A percentile compares a stretch with the other conserved stretches of the same genome.
Evolutionary conservation across 441 rosid species (phyloP).

Genomic region (Pelargonium citronellum): DNA sequence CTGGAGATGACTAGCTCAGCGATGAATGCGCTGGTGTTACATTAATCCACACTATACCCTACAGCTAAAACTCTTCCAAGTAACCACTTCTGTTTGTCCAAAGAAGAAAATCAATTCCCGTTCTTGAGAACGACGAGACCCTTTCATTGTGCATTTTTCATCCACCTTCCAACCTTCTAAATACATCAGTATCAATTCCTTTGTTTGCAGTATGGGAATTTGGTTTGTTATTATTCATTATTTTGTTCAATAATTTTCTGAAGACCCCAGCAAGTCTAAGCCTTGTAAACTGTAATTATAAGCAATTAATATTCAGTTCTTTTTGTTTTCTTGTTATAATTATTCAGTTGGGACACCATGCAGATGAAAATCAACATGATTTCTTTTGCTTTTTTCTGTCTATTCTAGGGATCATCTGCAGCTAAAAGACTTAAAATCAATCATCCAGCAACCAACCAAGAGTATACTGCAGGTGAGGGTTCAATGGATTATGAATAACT

Average conservation of each 20-base stretch:
- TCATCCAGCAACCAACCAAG: constrained; percentile 19
- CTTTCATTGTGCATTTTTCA: not conserved
- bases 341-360: not conserved
- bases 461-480: constrained; percentile 29
- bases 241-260: too few species aligned
- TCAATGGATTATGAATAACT: constrained; percentile 12
- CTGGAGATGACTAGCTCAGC: not conserved
- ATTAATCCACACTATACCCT: not conserved
- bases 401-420: constrained; percentile 25
- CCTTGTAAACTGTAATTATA: not conserved
- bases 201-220: not conserved
- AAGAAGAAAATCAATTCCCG: not conserved
- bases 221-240: not conserved
- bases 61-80: not conserved
- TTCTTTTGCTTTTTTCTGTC: constrained; percentile 6
- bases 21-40: not conserved
- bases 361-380: constrained; percentile 3
- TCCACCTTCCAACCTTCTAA: not conserved
- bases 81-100: not conserved
- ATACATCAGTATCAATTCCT: not conserved
- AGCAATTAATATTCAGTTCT: not conserved
- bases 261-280: not conserved
- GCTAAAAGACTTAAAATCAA: constrained; percentile 30
- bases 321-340: constrained; percentile 5
- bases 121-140: not conserved